phyloP scores from a whole-genome alignment of 2,329 filamentous ascomycete species.

The Chaetoscypha palmicola region DNA sequence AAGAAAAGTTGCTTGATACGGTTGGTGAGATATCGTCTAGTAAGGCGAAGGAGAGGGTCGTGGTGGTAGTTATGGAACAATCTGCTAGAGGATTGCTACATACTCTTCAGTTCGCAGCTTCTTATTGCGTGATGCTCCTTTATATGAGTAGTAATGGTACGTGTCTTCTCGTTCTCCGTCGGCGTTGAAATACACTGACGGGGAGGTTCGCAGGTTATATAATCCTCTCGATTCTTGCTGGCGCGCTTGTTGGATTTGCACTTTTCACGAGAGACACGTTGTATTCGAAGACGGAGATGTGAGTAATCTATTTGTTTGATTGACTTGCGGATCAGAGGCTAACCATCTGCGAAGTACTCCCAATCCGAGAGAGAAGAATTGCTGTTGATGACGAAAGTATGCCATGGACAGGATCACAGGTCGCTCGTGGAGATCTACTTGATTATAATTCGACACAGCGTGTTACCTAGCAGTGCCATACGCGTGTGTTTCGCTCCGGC shows the following conservation, averaged over 20 bases:
- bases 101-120: conserved; percentile 18
- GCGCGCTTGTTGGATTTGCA: conserved; percentile 19
- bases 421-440: no score
- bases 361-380: conserved; percentile 1
- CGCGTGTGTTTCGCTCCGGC: not conserved
- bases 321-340: not conserved
- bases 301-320: not conserved
- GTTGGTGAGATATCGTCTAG: not conserved
- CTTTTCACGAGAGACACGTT: conserved; percentile 21
- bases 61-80: conserved; percentile 15
- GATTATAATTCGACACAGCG: no score
- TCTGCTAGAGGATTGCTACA: conserved; percentile 14
- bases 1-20: conserved; percentile 16
- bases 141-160: conserved; percentile 25
- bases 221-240: conserved; percentile 20
- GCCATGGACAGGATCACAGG: no score
- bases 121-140: conserved; percentile 19
- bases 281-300: not conserved
- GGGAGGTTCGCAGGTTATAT: conserved; percentile 22
- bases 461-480: not conserved
- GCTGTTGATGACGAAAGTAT: no score
- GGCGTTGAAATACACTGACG: not conserved
- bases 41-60: not conserved
- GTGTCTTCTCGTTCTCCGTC: not conserved
- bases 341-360: not conserved